phyloP scores from a whole-genome alignment of 108 stramenopile genomes.

The Cyclotella cryptica region DNA sequence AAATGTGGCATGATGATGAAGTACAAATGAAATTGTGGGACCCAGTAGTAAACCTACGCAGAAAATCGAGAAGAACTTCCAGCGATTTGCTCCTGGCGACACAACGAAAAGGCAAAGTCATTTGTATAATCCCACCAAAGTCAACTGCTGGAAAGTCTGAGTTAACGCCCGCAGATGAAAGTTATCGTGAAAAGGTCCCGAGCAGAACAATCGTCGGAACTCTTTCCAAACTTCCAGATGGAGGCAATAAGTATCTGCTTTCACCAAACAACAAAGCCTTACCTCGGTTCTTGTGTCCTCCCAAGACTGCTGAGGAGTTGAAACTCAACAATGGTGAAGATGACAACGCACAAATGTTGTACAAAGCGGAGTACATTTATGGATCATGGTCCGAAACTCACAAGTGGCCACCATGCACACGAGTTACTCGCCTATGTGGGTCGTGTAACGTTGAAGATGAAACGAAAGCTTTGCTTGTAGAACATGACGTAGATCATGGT shows the following conservation, averaged over 20 bases:
- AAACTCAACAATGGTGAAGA: constrained; percentile 23
- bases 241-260: constrained; percentile 53
- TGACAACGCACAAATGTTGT: constrained; percentile 42
- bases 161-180: constrained; percentile 40
- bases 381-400: constrained; percentile 66
- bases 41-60: constrained; percentile 70
- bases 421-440: constrained; percentile 68
- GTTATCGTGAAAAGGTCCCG: constrained; percentile 32
- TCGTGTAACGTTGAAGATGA: constrained; percentile 89
- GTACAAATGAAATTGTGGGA: constrained; percentile 82
- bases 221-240: constrained; percentile 47
- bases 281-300: constrained; percentile 60
- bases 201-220: constrained; percentile 73
- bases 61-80: constrained; percentile 20
- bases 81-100: constrained; percentile 7
- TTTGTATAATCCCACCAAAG: constrained; percentile 69
- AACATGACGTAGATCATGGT: constrained; percentile 89
- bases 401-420: constrained; percentile 83
- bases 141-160: constrained; percentile 40
- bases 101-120: constrained; percentile 68
- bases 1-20: constrained; percentile 82
- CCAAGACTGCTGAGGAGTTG: constrained; percentile 34
- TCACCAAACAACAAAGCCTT: constrained; percentile 74
- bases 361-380: constrained; percentile 67
- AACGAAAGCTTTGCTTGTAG: constrained; percentile 85